phyloP scores from a whole-genome alignment of 495 filamentous ascomycete species.

The Aspergillus cavernicola region DNA sequence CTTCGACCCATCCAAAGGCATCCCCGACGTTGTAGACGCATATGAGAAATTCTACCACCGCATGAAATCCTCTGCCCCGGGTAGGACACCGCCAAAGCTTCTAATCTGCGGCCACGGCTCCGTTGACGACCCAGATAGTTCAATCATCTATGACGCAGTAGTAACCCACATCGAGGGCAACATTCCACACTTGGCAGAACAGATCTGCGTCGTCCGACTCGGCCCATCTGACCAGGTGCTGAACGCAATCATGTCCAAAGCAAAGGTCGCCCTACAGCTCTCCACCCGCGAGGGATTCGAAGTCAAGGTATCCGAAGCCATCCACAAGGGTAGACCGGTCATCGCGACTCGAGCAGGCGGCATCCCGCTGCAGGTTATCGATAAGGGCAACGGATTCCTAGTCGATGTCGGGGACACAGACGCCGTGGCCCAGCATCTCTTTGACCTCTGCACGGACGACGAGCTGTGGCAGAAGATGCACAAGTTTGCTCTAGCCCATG shows the following conservation, averaged over 20 bases:
- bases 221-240: conserved; percentile 77
- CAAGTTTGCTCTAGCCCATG: conserved; percentile 58
- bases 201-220: conserved; percentile 74
- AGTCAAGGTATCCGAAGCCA: conserved; percentile 83
- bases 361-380: conserved; percentile 75
- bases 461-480: conserved; percentile 64
- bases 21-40: conserved; percentile 72
- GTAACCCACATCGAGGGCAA: conserved; percentile 60
- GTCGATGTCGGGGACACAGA: conserved; percentile 70
- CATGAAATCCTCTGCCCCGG: conserved; percentile 41
- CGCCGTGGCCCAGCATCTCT: conserved; percentile 66
- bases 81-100: conserved; percentile 62
- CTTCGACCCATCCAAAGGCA: conserved; percentile 86
- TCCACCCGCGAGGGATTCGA: conserved; percentile 86
- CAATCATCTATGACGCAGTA: conserved; percentile 66
- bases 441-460: conserved; percentile 65
- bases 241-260: conserved; percentile 73
- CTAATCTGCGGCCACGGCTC: conserved; percentile 77
- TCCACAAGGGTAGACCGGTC: conserved; percentile 80
- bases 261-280: conserved; percentile 72
- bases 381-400: conserved; percentile 72
- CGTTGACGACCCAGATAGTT: conserved; percentile 81
- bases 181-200: conserved; percentile 46
- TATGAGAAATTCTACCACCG: conserved; percentile 70
- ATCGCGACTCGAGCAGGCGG: conserved; percentile 78